Base-by-base conservation (phyloP, 768 basidiomycete species). In the Naganishia kalamii region DNA sequence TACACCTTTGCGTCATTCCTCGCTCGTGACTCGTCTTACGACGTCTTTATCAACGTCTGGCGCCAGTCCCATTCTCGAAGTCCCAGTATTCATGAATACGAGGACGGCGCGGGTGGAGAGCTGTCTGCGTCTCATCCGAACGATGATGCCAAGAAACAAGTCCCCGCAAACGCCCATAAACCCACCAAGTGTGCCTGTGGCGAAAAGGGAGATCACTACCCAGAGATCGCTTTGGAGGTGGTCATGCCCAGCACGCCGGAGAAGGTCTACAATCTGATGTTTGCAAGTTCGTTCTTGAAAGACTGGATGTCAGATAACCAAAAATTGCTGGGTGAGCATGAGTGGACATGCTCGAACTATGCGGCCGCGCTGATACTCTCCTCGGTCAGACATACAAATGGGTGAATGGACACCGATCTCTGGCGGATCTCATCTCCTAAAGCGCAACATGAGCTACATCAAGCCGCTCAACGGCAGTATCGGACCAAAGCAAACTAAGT, bases 1-100 rank as follows among this genome's bases (percentile, higher is more conserved):
- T 91, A 96, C 80, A 89, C 87, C 0, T 98, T 98, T 70, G 90
- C 96, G 0, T 97, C 93, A 15, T 94, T 99, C 82, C 86, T 98
- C 70, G 88, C 92, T 0, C 85, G 94, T 11, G 94, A 99, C 79
- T 92, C 92, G 44, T 92, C 93, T 0, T 93, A 85, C 79, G 94
- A 99, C 79, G 90, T 98, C 60, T 90, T 98, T 46, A 85, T 85
- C 76, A 97, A 94, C 77, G 91, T 97, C 70, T 98, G 96, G 94
- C 84, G 89, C 19, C 85, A 93, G 41, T 87, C 88, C 1, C 86
- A 89, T 65, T 65, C 64, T 32, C 33, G 44, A 5, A 44, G 30
- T 65, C 40, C 65, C 44, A 65, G 54, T 40, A 67, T 71, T 17
- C 69, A 27, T n/a, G 72, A 69, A 10, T 67, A 65, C 17, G 67